A percentile compares a stretch with the other conserved stretches of the same genome.
Conservation (phyloP, 106 monocot genomes). For the Dioscorea zingiberensis region DNA sequence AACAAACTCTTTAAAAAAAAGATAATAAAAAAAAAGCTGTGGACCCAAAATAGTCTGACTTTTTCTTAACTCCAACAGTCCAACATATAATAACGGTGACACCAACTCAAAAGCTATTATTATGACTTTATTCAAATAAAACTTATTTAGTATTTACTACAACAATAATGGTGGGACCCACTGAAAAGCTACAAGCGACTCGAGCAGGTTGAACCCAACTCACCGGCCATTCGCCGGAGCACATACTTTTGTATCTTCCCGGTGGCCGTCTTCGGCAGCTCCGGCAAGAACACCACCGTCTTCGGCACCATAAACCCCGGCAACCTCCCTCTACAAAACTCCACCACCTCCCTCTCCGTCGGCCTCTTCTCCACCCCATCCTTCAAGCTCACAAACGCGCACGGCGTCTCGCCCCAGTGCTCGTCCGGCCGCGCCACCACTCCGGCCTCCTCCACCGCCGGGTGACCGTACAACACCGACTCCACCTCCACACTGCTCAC, state of each 20-base stretch:
- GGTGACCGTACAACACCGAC: too few relatives aligned
- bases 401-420: conserved; percentile 20
- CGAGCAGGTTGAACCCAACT: neutral
- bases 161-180: too few relatives aligned
- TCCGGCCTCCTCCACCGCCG: conserved; percentile 8
- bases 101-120: too few relatives aligned
- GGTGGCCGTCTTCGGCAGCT: conserved; percentile 17
- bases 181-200: neutral
- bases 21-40: too few relatives aligned
- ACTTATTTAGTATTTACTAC: too few relatives aligned
- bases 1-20: too few relatives aligned
- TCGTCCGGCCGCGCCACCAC: conserved; percentile 18
- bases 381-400: conserved; percentile 6
- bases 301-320: conserved; percentile 15
- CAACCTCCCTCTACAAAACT: conserved; percentile 12
- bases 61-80: too few relatives aligned
- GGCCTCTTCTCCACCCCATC: neutral
- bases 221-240: conserved; percentile 8
- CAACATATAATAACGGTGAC: too few relatives aligned
- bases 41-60: too few relatives aligned
- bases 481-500: conserved; percentile 12
- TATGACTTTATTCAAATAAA: too few relatives aligned
- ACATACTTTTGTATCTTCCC: conserved; percentile 17
- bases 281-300: conserved; percentile 15
- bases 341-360: conserved; percentile 5